phyloP scores from a whole-genome alignment of 495 filamentous ascomycete species.

The Trichoderma virens region DNA sequence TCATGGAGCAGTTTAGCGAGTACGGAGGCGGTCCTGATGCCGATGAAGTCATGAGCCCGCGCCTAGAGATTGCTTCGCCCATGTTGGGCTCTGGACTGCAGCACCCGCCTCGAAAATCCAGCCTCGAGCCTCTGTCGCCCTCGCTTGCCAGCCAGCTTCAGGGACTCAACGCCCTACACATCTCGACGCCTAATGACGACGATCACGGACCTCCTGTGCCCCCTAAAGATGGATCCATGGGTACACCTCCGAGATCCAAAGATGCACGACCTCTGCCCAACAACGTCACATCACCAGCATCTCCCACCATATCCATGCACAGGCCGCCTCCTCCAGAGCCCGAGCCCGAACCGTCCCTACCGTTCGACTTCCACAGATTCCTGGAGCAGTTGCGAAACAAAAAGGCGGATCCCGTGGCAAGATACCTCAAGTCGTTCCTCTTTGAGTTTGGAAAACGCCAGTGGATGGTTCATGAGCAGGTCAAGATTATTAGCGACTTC shows the following conservation, averaged over 20 bases:
- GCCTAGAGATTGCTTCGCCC: slow-evolving; percentile 63
- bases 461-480: slow-evolving; percentile 99
- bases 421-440: slow-evolving; percentile 90
- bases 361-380: slow-evolving; percentile 98
- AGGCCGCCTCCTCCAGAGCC: slow-evolving; percentile 74
- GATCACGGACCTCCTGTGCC: slow-evolving; percentile 45
- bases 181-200: slow-evolving; percentile 30
- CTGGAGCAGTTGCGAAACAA: slow-evolving; percentile 90
- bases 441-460: slow-evolving; percentile 94
- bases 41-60: slow-evolving; percentile 76
- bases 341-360: slow-evolving; percentile 79
- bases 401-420: slow-evolving; percentile 92
- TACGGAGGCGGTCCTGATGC: slow-evolving; percentile 55
- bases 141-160: slow-evolving; percentile 36
- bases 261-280: slow-evolving; percentile 25
- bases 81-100: slow-evolving; percentile 52
- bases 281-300: slow-evolving; percentile 34
- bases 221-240: slow-evolving; percentile 36
- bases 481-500: slow-evolving; percentile 97
- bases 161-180: slow-evolving; percentile 35
- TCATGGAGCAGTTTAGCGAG: slow-evolving; percentile 82
- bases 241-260: slow-evolving; percentile 22
- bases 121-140: slow-evolving; percentile 61
- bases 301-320: slow-evolving; percentile 48
- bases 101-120: slow-evolving; percentile 78